These are phyloP conservation scores for Bathelium albidoporum DNA, from an alignment of 495 filamentous ascomycete genomes.

Conservation along the genomic window DNA sequence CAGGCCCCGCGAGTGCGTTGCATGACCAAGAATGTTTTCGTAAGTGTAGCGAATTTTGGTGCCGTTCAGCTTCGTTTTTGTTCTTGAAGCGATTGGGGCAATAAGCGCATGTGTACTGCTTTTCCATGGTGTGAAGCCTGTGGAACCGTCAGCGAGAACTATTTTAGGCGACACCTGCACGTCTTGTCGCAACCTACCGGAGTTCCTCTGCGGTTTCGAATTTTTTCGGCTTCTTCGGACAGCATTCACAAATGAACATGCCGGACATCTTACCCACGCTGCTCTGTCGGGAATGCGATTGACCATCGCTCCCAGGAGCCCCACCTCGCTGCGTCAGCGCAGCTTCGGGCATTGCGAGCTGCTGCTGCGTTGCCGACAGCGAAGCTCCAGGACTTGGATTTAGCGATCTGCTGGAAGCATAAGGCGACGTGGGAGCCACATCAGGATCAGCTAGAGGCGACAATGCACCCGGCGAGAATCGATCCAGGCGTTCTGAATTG, in stretches of 20 bases:
- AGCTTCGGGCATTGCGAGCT: conserved; percentile 28
- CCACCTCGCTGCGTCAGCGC: conserved; percentile 13
- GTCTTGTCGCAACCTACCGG: conserved; percentile 48
- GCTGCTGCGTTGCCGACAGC: conserved; percentile 25
- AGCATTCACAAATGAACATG: conserved; percentile 85
- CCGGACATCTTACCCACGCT: conserved; percentile 35
- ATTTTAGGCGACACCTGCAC: neutral
- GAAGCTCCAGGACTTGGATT: conserved; percentile 47
- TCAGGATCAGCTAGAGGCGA: conserved; percentile 55
- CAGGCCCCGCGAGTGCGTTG: conserved; percentile 60
- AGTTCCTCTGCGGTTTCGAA: conserved; percentile 82
- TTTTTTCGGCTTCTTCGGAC: conserved; percentile 97
- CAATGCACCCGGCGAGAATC: conserved; percentile 59
- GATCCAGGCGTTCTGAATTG: conserved; percentile 57
- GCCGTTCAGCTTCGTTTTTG: conserved; percentile 96
- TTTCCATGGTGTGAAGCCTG: conserved; percentile 80
- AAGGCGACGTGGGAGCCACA: conserved; percentile 44
- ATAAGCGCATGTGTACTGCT: conserved; percentile 87
- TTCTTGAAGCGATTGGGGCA: conserved; percentile 98
- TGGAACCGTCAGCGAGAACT: neutral
- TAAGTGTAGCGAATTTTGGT: conserved; percentile 93
- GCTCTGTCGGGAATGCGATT: conserved; percentile 24
- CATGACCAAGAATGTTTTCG: conserved; percentile 97
- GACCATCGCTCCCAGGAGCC: conserved; percentile 17
- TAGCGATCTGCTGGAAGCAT: conserved; percentile 46